Conservation (phyloP, 2,329 filamentous ascomycete species). For the Cryphonectria parasitica region DNA sequence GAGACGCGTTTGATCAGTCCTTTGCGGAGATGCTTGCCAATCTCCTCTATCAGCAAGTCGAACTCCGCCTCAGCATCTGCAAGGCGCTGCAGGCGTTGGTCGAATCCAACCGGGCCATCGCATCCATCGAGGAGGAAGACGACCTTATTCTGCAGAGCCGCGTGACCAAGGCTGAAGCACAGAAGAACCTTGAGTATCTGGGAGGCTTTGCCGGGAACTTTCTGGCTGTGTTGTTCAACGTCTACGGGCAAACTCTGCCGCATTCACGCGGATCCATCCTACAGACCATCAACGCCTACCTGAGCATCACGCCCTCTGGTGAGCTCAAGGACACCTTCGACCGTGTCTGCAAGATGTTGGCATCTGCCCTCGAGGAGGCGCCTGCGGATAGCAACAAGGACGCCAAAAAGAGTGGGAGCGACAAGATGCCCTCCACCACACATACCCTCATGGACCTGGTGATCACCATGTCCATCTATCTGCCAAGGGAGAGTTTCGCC, state of each 20-base stretch:
- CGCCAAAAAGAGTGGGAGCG: conserved; percentile 63
- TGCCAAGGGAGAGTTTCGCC: conserved; percentile 83
- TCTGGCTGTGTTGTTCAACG: conserved; percentile 96
- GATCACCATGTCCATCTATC: conserved; percentile 92
- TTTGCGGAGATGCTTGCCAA: conserved; percentile 93
- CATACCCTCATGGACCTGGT: conserved; percentile 97
- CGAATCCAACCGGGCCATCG: conserved; percentile 86
- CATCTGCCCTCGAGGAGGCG: conserved; percentile 64
- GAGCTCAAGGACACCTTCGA: conserved; percentile 89
- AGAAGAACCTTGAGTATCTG: conserved; percentile 81
- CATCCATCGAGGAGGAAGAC: conserved; percentile 70
- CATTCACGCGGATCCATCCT: conserved; percentile 90
- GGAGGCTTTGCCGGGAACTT: conserved; percentile 82
- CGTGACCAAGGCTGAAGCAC: conserved; percentile 73
- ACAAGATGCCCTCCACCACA: conserved; percentile 86
- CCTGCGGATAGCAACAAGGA: conserved; percentile 61
- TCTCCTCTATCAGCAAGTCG: conserved; percentile 87
- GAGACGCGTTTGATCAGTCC: conserved; percentile 76
- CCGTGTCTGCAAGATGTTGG: conserved; percentile 83
- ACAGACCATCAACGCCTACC: conserved; percentile 90
- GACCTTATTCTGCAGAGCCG: conserved; percentile 77
- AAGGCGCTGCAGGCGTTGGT: conserved; percentile 83
- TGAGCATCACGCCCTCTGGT: conserved; percentile 79
- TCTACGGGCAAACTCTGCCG: conserved; percentile 94
- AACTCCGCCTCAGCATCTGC: conserved; percentile 86